Percentiles rank a stretch among this genome's conserved stretches.
phyloP scores from a whole-genome alignment of 768 basidiomycete genomes.

The Lactarius hengduanensis region DNA sequence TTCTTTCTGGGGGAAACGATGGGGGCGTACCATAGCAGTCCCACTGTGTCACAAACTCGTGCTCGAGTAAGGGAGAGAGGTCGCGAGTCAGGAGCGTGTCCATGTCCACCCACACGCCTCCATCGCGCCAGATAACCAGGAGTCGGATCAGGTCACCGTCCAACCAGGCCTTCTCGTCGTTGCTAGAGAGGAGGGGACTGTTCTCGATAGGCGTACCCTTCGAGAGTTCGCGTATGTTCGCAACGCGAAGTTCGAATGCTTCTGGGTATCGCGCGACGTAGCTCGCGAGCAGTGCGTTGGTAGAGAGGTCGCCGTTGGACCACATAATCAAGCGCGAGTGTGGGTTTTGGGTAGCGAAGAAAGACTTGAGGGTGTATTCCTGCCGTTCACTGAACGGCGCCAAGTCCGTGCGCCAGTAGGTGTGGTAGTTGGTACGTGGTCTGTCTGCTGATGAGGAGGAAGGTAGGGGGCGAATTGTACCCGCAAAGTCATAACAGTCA shows the following conservation, averaged over 20 bases:
- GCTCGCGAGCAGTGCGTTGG: slow-evolving; percentile 53
- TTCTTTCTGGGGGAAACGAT: not conserved
- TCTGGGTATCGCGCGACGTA: slow-evolving; percentile 66
- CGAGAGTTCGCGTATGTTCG: slow-evolving; percentile 66
- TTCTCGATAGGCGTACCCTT: slow-evolving; percentile 75
- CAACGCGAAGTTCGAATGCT: slow-evolving; percentile 66
- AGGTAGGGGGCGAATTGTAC: slow-evolving; percentile 52
- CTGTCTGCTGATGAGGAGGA: slow-evolving; percentile 30
- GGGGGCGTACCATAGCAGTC: slow-evolving; percentile 84
- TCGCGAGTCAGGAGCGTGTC: slow-evolving; percentile 90
- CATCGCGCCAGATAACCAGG: slow-evolving; percentile 83
- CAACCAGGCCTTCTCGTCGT: slow-evolving; percentile 86
- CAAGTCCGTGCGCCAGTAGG: slow-evolving; percentile 93
- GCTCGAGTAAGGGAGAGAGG: slow-evolving; percentile 81
- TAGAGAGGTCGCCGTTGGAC: slow-evolving; percentile 80
- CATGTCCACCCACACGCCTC: slow-evolving; percentile 98
- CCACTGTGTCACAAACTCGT: slow-evolving; percentile 98
- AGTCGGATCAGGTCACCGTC: slow-evolving; percentile 92
- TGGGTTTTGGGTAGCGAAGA: slow-evolving; percentile 85
- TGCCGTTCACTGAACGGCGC: slow-evolving; percentile 78
- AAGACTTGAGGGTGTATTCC: slow-evolving; percentile 88
- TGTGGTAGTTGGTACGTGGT: slow-evolving; percentile 71
- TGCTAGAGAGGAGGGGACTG: slow-evolving; percentile 52
- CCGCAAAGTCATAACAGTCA: slow-evolving; percentile 93
- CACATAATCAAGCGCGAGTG: slow-evolving; percentile 75